A percentile compares a stretch with the other conserved stretches of the same genome.
Evolutionary conservation across 352 stramenopile species (phyloP).

Genomic region (Globisporangium cylindrosporum): DNA sequence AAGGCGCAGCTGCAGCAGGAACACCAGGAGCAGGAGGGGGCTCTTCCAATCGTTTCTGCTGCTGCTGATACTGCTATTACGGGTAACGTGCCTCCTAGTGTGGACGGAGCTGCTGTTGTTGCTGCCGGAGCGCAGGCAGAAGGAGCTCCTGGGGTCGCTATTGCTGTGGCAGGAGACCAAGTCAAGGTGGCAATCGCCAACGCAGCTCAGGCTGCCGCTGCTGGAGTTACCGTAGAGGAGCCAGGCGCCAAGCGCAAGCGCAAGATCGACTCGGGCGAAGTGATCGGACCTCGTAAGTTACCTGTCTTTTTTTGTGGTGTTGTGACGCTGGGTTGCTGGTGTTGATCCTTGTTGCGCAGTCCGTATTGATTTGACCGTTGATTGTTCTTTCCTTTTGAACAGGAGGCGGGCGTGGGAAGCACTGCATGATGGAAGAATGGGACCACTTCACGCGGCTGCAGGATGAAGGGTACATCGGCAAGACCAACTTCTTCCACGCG

Average conservation of each 20-base stretch:
- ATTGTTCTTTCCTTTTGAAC: neutral
- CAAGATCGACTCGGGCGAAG: slow-evolving; percentile 29
- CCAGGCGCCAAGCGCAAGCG: slow-evolving; percentile 52
- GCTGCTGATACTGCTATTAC: slow-evolving; percentile 1
- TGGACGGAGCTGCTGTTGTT: neutral
- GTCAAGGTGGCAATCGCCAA: neutral
- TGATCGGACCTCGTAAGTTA: slow-evolving; percentile 28
- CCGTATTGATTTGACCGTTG: neutral
- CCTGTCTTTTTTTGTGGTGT: neutral
- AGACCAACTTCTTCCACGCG: slow-evolving; percentile 80
- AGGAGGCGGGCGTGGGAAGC: slow-evolving; percentile 54
- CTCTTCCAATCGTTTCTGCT: neutral
- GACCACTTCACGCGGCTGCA: slow-evolving; percentile 71
- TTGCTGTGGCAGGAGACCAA: neutral
- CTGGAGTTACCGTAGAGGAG: slow-evolving; percentile 12
- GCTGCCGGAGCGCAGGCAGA: neutral
- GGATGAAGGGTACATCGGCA: slow-evolving; percentile 79
- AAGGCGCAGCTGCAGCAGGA: slow-evolving; percentile 21
- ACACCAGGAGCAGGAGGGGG: neutral
- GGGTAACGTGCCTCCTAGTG: neutral
- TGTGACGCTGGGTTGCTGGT: neutral
- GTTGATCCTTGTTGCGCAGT: neutral
- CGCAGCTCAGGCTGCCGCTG: slow-evolving; percentile 6
- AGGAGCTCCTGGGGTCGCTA: neutral
- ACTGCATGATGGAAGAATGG: slow-evolving; percentile 86